A percentile compares a stretch with the other conserved stretches of the same genome.
Conservation (phyloP, 2,329 filamentous ascomycete genomes). For the Hymenotorrendiella dingleyae region DNA sequence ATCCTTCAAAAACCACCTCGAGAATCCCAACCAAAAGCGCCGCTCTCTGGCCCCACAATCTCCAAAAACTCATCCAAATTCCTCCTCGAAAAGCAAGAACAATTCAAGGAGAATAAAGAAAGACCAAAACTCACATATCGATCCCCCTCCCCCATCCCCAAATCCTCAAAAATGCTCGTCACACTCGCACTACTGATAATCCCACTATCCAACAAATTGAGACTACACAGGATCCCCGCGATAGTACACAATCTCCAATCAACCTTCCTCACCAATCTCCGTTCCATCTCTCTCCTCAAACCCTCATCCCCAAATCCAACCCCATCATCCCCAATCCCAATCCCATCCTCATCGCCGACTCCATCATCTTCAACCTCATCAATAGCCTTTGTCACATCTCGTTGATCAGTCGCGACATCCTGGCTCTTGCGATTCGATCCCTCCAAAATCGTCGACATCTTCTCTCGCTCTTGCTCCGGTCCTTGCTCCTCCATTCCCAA, state of each 20-base stretch:
- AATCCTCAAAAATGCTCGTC: slow-evolving; percentile 58
- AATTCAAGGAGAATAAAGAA: background rate
- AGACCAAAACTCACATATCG: slow-evolving; percentile 41
- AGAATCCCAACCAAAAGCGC: too few relatives aligned
- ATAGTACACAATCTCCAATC: slow-evolving; percentile 66
- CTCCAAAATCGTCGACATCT: too few relatives aligned
- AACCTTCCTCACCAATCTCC: slow-evolving; percentile 52
- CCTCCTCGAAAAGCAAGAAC: background rate
- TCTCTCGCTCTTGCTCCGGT: too few relatives aligned
- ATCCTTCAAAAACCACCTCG: too few relatives aligned
- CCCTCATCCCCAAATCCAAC: too few relatives aligned
- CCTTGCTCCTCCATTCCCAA: too few relatives aligned
- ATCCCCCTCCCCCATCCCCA: slow-evolving; percentile 54
- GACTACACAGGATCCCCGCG: slow-evolving; percentile 62
- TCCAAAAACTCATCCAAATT: background rate
- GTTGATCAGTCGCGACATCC: too few relatives aligned
- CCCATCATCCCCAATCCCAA: too few relatives aligned
- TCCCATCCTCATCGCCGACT: too few relatives aligned
- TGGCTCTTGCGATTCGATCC: too few relatives aligned
- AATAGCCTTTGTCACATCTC: too few relatives aligned
- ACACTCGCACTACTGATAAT: slow-evolving; percentile 66
- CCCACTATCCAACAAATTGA: slow-evolving; percentile 64
- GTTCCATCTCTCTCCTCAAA: slow-evolving; percentile 25
- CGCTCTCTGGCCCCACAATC: background rate
- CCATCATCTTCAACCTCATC: too few relatives aligned